A percentile compares a stretch with the other conserved stretches of the same genome.
Conservation (phyloP, 2,329 filamentous ascomycete genomes). For the Chrysoporthe deuterocubensis region DNA sequence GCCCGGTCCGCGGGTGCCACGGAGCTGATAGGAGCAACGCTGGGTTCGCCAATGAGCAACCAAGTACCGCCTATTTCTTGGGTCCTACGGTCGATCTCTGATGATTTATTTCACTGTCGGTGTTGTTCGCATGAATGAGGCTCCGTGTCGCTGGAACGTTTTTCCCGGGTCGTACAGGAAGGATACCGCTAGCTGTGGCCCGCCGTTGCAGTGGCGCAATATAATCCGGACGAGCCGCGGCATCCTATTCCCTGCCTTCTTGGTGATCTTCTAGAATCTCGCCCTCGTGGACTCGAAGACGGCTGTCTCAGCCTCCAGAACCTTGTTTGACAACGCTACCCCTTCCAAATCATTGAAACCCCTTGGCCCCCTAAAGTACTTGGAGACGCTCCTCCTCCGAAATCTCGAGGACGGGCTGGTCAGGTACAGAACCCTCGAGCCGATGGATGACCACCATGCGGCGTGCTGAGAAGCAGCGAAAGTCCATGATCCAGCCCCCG, state of each 20-base stretch:
- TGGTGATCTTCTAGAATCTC: conserved; percentile 16
- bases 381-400: not conserved
- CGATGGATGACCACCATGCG: conserved; percentile 8
- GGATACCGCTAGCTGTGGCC: not conserved
- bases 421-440: not conserved
- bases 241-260: not conserved
- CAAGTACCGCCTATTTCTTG: not conserved
- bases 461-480: conserved; percentile 3
- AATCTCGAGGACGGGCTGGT: not conserved
- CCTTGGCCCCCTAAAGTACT: not conserved
- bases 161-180: not conserved
- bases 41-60: not conserved
- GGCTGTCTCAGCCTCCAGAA: not conserved
- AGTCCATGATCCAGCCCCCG: not conserved
- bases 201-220: not conserved
- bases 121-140: not conserved
- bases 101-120: not conserved
- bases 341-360: not conserved
- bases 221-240: conserved; percentile 20
- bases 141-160: not conserved
- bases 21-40: not conserved
- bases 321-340: not conserved
- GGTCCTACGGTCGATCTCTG: not conserved
- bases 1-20: not conserved
- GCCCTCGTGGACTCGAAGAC: not conserved